Conservation (phyloP, 352 stramenopile genomes). For the Globisporangium acanthophoron region DNA sequence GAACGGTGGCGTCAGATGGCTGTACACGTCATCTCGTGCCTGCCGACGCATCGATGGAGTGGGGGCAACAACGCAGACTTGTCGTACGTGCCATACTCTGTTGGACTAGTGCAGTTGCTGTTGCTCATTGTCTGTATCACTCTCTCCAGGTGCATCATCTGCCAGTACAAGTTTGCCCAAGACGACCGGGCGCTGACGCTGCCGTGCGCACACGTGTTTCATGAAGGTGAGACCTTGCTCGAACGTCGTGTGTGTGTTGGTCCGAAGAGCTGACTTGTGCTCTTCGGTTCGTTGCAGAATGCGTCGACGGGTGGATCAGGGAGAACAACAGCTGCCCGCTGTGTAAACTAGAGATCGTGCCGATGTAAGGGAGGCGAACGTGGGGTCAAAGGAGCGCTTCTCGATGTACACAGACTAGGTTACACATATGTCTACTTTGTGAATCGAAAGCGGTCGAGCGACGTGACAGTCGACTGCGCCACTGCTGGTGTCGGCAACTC, state of each 20-base stretch:
- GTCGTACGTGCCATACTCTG: slow-evolving; percentile 36
- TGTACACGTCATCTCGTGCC: slow-evolving; percentile 50
- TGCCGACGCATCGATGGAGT: slow-evolving; percentile 60
- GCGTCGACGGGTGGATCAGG: slow-evolving; percentile 59
- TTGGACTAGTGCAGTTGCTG: neutral
- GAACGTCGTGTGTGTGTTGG: neutral
- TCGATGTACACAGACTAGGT: neutral
- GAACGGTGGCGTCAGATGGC: slow-evolving; percentile 64
- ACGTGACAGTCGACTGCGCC: slow-evolving; percentile 1
- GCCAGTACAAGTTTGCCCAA: slow-evolving; percentile 53
- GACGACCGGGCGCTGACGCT: slow-evolving; percentile 61
- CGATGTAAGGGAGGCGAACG: slow-evolving; percentile 13
- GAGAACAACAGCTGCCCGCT: slow-evolving; percentile 79
- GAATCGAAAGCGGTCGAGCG: slow-evolving; percentile 20
- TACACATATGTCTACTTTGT: slow-evolving; percentile 10
- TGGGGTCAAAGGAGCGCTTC: neutral
- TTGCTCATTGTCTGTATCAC: neutral
- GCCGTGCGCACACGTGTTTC: slow-evolving; percentile 71
- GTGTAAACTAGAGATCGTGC: slow-evolving; percentile 60
- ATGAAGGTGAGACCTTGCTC: slow-evolving; percentile 34
- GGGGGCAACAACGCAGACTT: slow-evolving; percentile 29
- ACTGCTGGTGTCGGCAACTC: neutral
- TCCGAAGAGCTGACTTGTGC: neutral
- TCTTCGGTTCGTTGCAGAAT: slow-evolving; percentile 29
- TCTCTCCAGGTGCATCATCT: slow-evolving; percentile 55